Percentiles rank a stretch among this genome's conserved stretches.
phyloP scores from a whole-genome alignment of 495 filamentous ascomycete genomes.

The Sporormia fimetaria region DNA sequence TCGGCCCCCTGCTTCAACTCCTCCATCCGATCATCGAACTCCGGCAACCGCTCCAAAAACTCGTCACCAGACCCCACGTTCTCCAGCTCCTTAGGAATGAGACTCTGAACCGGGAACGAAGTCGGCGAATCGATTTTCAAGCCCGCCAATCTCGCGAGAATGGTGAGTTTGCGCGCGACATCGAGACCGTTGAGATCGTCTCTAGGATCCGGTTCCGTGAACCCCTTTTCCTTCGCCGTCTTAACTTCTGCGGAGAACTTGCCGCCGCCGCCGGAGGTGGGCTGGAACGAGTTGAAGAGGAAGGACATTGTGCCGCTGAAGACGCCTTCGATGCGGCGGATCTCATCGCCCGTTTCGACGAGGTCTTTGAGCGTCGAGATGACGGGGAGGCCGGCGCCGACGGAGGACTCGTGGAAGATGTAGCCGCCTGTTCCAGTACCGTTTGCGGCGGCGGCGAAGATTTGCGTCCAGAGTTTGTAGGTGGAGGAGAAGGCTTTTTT shows the following conservation, averaged over 20 bases:
- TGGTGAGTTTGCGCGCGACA: conserved; percentile 92
- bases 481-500: conserved; percentile 88
- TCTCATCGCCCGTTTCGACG: conserved; percentile 75
- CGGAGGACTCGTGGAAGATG: conserved; percentile 86
- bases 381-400: conserved; percentile 84
- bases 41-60: conserved; percentile 64
- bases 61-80: conserved; percentile 60
- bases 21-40: conserved; percentile 77
- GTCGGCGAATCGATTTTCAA: conserved; percentile 65
- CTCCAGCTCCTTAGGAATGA: conserved; percentile 78
- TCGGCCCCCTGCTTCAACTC: conserved; percentile 64
- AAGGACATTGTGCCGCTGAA: conserved; percentile 95
- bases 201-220: conserved; percentile 91
- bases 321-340: conserved; percentile 84
- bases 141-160: conserved; percentile 73
- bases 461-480: conserved; percentile 66
- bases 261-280: conserved; percentile 35
- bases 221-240: conserved; percentile 87
- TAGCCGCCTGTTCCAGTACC: conserved; percentile 49
- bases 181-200: conserved; percentile 95
- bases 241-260: conserved; percentile 81
- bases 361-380: conserved; percentile 85
- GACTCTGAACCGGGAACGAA: conserved; percentile 78
- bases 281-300: conserved; percentile 87
- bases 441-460: conserved; percentile 49